These are phyloP conservation scores for Aspergillus ruber DNA, from an alignment of 2,329 filamentous ascomycete genomes.

Conservation along the genomic window DNA sequence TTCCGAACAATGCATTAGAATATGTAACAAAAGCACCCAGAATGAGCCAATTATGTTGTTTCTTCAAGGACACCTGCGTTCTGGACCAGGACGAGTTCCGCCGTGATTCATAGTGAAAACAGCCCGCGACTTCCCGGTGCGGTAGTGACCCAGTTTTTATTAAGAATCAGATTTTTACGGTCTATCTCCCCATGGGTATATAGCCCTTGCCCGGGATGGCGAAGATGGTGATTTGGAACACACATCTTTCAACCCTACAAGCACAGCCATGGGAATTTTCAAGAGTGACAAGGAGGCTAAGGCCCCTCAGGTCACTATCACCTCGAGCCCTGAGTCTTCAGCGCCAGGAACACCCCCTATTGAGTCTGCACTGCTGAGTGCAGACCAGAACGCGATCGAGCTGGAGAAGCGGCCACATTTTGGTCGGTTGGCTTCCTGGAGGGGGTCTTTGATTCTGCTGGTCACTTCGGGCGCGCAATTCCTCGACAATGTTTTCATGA, in stretches of 20 bases:
- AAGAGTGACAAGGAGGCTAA: not conserved
- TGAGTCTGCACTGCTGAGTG: not conserved
- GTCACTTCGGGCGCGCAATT: conserved; percentile 40
- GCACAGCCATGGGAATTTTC: not conserved
- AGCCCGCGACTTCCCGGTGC: not conserved
- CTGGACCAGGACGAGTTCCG: not conserved
- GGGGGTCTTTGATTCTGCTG: conserved; percentile 34
- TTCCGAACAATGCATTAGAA: not conserved
- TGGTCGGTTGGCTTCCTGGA: conserved; percentile 32
- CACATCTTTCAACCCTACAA: not conserved
- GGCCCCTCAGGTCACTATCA: not conserved
- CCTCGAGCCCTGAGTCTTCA: not conserved
- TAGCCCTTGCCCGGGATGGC: not conserved
- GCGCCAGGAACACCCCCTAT: not conserved
- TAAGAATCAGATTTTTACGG: not conserved
- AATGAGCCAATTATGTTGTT: not conserved
- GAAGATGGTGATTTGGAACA: not conserved
- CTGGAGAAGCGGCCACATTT: conserved; percentile 18
- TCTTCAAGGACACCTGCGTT: not conserved
- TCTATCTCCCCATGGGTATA: not conserved
- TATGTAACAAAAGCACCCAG: not conserved
- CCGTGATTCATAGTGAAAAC: not conserved
- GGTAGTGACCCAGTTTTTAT: not conserved
- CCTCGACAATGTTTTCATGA: conserved; percentile 43
- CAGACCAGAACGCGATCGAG: not conserved